Evolutionary conservation across 2,329 filamentous ascomycete species (phyloP).

Genomic region (Fusarium denticulatum): DNA sequence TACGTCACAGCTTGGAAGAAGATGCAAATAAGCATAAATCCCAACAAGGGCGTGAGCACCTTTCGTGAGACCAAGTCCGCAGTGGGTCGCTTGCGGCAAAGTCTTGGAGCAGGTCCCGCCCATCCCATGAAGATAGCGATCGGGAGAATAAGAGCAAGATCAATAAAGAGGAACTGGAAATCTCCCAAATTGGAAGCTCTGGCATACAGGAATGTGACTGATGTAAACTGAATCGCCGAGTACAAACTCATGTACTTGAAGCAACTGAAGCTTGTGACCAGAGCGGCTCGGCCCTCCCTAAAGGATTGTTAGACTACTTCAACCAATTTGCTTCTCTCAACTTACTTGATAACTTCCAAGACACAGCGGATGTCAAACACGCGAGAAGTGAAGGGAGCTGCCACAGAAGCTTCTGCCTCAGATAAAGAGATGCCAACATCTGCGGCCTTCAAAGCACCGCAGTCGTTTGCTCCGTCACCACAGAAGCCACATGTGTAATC

Average conservation of each 20-base stretch:
- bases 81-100: constrained; percentile 87
- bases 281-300: constrained; percentile 88
- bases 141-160: constrained; percentile 89
- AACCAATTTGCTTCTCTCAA: background rate
- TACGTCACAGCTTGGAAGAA: constrained; percentile 79
- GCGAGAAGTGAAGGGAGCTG: constrained; percentile 95
- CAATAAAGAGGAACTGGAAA: constrained; percentile 98
- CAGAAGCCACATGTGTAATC: constrained; percentile 97
- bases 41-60: constrained; percentile 86
- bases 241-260: constrained; percentile 99
- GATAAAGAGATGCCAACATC: constrained; percentile 98
- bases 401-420: constrained; percentile 96
- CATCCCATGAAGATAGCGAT: constrained; percentile 99
- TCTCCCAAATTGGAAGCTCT: constrained; percentile 94
- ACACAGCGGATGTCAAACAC: constrained; percentile 98
- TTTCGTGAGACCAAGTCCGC: constrained; percentile 93
- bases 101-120: constrained; percentile 81
- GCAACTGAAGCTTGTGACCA: constrained; percentile 99
- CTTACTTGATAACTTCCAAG: constrained; percentile 83
- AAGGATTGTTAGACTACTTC: constrained; percentile 33
- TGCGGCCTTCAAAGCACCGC: constrained; percentile 93
- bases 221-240: constrained; percentile 98
- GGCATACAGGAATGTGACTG: constrained; percentile 95
- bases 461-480: constrained; percentile 97
- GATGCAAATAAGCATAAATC: constrained; percentile 86